Evolutionary conservation across 495 filamentous ascomycete species (phyloP).

Genomic region (Aspergillus panamensis): DNA sequence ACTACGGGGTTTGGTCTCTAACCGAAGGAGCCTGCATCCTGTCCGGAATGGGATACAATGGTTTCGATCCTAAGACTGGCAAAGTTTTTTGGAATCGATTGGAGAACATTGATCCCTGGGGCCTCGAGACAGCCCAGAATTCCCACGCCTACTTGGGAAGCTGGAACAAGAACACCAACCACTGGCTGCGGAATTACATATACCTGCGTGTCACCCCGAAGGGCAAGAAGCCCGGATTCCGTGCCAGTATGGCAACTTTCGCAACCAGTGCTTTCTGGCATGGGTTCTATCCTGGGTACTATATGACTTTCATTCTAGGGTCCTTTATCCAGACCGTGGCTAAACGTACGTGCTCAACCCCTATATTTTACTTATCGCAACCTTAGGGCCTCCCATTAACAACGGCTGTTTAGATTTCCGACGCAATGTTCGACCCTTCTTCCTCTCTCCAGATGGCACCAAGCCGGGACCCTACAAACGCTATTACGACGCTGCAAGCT

Average conservation of each 20-base stretch:
- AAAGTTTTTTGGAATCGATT: conserved; percentile 86
- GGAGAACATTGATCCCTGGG: conserved; percentile 78
- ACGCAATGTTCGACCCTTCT: conserved; percentile 87
- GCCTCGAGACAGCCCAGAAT: conserved; percentile 86
- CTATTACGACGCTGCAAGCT: conserved; percentile 83
- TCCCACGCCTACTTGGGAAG: conserved; percentile 78
- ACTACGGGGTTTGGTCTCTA: conserved; percentile 92
- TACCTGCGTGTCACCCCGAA: conserved; percentile 93
- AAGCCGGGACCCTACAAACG: conserved; percentile 65
- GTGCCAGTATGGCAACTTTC: conserved; percentile 92
- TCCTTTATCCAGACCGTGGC: conserved; percentile 88
- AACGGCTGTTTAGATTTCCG: conserved; percentile 62
- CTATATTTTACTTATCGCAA: background rate
- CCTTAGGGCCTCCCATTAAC: background rate
- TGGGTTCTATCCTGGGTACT: conserved; percentile 96
- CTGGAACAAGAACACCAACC: conserved; percentile 99
- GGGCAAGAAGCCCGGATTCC: conserved; percentile 94
- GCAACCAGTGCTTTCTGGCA: conserved; percentile 95
- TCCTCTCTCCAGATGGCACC: conserved; percentile 70
- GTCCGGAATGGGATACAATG: conserved; percentile 90
- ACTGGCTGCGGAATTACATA: conserved; percentile 93
- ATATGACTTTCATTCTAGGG: conserved; percentile 83
- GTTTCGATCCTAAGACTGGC: conserved; percentile 76
- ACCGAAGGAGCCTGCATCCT: conserved; percentile 95
- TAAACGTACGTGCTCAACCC: conserved; percentile 63